Base-by-base conservation (phyloP, 495 filamentous ascomycete genomes). In the Penicillium tannophilum region DNA sequence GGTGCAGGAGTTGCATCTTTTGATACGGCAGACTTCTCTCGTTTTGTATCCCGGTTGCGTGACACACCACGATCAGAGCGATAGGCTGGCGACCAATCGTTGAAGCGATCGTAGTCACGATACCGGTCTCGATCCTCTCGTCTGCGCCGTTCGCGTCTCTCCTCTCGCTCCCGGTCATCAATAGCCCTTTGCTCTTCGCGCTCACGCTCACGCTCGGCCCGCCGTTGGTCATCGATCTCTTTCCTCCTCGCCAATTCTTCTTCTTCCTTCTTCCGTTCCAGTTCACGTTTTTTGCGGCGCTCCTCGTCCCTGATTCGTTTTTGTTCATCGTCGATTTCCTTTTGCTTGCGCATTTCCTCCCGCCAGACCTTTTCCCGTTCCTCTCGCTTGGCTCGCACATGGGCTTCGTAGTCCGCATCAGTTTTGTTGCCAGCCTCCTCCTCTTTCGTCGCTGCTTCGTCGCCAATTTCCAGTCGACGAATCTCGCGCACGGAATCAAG, bases 341-440 rank as follows among this genome's bases (percentile, higher is more conserved):
- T 76, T 61, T 89, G 81, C 62, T 85, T 84, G 56, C 82, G 81
- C 55, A 84, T 75, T 41, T 87, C 82, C 59, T 89, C 86, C 50
- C 85, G 84, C 63, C 85, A 84, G 19, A 84, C 74, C 31, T 79
- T 84, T 23, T 88, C 88, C 47, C 88, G 83, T 62, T 86, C 84
- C 11, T 82, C 82, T 4, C 84, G 77, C 56, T 86, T 84, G n/a
- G 72, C 77, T n/a, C 84, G 85, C 1, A 90, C 85, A 59, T 91
- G 85, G 36, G 78, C 77, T 14, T 86, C 89, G 64, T 93, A 96
- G 53, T 92, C 88, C 46, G 87, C 88, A 61, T 96, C 92, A 6
- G 88, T 91, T 69, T 91, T 96, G 59, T 83, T 83, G 3, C 92
- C 92, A 26, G 82, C 80, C 24, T 73, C 61, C 56, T 86, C 76